Conservation (phyloP, 129 eudicot genomes). For the carrot (Daucus carota) region DNA sequence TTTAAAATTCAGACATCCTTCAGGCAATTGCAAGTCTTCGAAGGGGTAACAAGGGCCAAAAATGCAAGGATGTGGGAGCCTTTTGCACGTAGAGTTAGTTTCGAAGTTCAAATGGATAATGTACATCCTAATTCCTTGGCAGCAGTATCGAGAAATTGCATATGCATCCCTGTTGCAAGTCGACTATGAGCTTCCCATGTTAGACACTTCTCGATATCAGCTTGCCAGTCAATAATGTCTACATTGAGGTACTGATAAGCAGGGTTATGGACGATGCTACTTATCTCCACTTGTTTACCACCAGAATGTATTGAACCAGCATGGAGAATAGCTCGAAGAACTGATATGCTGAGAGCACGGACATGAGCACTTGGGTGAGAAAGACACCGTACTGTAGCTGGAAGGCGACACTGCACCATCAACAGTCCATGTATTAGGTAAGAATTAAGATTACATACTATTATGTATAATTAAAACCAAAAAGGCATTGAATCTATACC, state of each 20-base stretch:
- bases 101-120: conserved; percentile 29
- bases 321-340: conserved; percentile 69
- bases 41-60: too few relatives aligned
- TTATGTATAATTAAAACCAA: not conserved
- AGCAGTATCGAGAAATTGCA: conserved; percentile 59
- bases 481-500: conserved; percentile 26
- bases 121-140: conserved; percentile 90
- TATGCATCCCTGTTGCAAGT: conserved; percentile 58
- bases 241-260: conserved; percentile 35
- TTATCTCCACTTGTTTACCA: conserved; percentile 29
- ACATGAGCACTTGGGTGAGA: conserved; percentile 97
- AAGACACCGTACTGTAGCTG: conserved; percentile 79
- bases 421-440: not conserved
- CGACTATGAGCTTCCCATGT: conserved; percentile 96
- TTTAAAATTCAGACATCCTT: not conserved
- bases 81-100: not conserved
- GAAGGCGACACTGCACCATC: conserved; percentile 75
- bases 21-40: not conserved
- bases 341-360: conserved; percentile 95
- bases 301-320: conserved; percentile 43
- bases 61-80: not conserved
- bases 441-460: not conserved
- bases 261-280: conserved; percentile 26
- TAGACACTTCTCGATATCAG: conserved; percentile 71
- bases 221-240: conserved; percentile 67